These are phyloP conservation scores for Russula emetica DNA, from an alignment of 768 basidiomycete genomes.

Conservation along the genomic window DNA sequence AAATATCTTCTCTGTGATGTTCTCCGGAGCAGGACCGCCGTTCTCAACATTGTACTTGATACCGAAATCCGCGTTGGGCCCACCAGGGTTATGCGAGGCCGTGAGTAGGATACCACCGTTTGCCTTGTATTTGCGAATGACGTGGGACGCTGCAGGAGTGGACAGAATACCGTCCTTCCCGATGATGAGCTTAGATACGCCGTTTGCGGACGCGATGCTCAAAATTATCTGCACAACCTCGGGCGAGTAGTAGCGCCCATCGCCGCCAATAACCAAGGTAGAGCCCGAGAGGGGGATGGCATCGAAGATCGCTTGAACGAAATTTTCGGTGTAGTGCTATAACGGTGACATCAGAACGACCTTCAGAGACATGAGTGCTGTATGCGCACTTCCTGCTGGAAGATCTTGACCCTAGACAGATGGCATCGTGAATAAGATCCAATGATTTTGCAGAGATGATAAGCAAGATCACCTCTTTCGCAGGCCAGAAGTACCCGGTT, in stretches of 20 bases:
- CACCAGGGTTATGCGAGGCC: slow-evolving; percentile 96
- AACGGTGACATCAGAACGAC: slow-evolving; percentile 29
- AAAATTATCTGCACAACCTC: slow-evolving; percentile 89
- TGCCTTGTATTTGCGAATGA: slow-evolving; percentile 95
- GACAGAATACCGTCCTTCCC: slow-evolving; percentile 91
- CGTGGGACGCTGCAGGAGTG: slow-evolving; percentile 93
- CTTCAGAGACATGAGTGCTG: background rate
- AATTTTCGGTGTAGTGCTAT: slow-evolving; percentile 97
- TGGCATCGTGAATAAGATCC: slow-evolving; percentile 17
- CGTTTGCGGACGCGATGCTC: slow-evolving; percentile 91
- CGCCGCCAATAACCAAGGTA: slow-evolving; percentile 93
- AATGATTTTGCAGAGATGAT: background rate
- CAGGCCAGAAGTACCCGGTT: slow-evolving; percentile 96
- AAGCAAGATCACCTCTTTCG: slow-evolving; percentile 70
- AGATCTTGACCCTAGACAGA: slow-evolving; percentile 80
- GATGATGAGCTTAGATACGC: slow-evolving; percentile 86
- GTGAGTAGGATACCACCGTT: slow-evolving; percentile 96
- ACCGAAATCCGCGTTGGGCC: slow-evolving; percentile 97
- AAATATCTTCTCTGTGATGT: slow-evolving; percentile 92
- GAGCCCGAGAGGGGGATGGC: slow-evolving; percentile 76
- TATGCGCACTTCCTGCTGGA: slow-evolving; percentile 82
- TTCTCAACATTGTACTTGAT: slow-evolving; percentile 99
- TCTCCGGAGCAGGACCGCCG: slow-evolving; percentile 96
- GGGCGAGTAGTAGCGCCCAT: slow-evolving; percentile 88
- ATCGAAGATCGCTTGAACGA: slow-evolving; percentile 89